phyloP scores from a whole-genome alignment of 208 protist genomes.

The Leishmania mexicana region DNA sequence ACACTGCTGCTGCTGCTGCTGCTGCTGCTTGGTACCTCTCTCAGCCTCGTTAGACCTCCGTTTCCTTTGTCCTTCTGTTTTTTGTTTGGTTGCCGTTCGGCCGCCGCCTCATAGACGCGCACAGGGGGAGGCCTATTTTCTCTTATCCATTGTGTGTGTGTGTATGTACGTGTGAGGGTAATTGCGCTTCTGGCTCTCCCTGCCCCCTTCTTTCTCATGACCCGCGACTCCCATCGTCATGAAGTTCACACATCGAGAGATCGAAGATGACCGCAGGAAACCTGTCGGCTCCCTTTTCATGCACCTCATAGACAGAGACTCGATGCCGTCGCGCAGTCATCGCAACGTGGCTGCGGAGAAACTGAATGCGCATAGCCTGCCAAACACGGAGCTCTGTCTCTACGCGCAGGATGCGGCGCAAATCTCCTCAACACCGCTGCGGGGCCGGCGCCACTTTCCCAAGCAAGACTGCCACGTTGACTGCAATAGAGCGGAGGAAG shows the following conservation, averaged over 20 bases:
- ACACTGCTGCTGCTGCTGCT: neutral
- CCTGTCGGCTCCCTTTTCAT: conserved; percentile 78
- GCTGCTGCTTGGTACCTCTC: neutral
- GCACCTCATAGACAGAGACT: conserved; percentile 55
- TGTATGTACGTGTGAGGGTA: neutral
- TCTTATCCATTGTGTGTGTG: no score
- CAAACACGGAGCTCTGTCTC: conserved; percentile 61
- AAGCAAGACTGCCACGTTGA: conserved; percentile 17
- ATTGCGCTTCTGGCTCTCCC: neutral
- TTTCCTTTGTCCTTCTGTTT: neutral
- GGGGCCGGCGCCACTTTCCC: conserved; percentile 42
- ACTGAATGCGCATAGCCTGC: conserved; percentile 54
- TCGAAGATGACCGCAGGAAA: conserved; percentile 52
- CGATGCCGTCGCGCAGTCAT: conserved; percentile 29
- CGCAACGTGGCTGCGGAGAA: conserved; percentile 29
- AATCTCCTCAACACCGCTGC: conserved; percentile 18
- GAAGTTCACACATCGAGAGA: conserved; percentile 52
- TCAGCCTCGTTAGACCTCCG: neutral
- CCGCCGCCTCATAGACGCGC: neutral
- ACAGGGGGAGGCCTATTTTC: neutral
- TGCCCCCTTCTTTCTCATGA: neutral
- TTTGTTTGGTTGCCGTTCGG: neutral
- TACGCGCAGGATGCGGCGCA: conserved; percentile 31
- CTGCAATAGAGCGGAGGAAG: conserved; percentile 4
- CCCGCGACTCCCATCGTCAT: neutral